Base-by-base conservation (phyloP, 352 stramenopile species). In the Phytophthora crassamura region DNA sequence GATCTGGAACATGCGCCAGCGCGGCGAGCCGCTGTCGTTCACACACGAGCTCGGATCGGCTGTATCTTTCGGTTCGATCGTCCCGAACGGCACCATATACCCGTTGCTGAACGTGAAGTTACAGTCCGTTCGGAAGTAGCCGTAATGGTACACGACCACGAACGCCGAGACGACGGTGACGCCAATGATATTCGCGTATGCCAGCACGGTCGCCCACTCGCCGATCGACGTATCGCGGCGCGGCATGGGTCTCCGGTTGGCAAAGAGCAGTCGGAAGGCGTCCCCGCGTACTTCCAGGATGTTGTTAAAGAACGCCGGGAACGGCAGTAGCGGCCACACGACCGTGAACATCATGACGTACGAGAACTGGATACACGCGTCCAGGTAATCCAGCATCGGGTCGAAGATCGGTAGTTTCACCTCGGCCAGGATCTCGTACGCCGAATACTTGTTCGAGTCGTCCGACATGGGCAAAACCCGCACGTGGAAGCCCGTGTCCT, bases 291-390 rank as follows among this genome's bases (percentile, higher is more conserved):
- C 86, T 69, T 96, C 88, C 11, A 97, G 55, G n/a, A 97, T 41
- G 51, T 95, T 94, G 58, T 95, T 94, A 56, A 92, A 69, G 45
- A 93, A 94, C n/a, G 89, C 89, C 20, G 87, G 86, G 38, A 95
- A 82, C 33, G 89, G 89, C 50, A 97, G 58, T 39, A 97, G 62
- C n/a, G 87, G 87, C 89, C 89, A 97, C 56, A 95, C 89, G 8
- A 93, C 87, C 4, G 87, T 95, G 54, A 97, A 97, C 89, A 97
- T 97, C 64, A 94, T 78, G 51, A 97, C 84, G 60, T 95, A 97
- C 6, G 87, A 95, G 52, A 97, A 94, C 71, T 97, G 89, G 53
- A 97, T 95, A 59, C 84, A 90, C 7, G 88, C 84, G 62, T 95
- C 87, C 59, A 97, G 62, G 59, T 97, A 97, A 68, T 97, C 89